Evolutionary conservation across 306 rosid genomes (phyloP).

Genomic region (Carpinus viminea): DNA sequence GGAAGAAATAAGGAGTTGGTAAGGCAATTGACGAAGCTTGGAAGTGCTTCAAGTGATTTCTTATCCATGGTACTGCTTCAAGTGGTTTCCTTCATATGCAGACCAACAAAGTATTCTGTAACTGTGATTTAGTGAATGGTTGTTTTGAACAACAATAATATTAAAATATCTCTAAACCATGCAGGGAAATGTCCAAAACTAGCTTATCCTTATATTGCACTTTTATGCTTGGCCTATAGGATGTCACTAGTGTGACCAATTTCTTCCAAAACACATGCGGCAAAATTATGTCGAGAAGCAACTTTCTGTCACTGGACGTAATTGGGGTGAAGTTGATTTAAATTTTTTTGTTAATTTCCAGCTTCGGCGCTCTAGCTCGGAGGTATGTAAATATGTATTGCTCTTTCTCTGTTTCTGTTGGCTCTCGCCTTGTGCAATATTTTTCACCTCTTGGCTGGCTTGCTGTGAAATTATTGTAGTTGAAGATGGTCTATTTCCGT

Average conservation of each 20-base stretch:
- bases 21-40: conserved; percentile 46
- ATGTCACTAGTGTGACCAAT: conserved; percentile 67
- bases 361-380: too few relatives aligned
- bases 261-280: conserved; percentile 82
- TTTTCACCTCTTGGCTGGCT: too few relatives aligned
- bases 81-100: too few relatives aligned
- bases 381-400: too few relatives aligned
- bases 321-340: conserved; percentile 97
- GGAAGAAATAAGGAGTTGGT: conserved; percentile 99
- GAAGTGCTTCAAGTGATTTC: neutral
- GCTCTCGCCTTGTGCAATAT: too few relatives aligned
- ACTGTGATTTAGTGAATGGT: neutral
- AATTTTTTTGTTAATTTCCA: too few relatives aligned
- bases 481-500: too few relatives aligned
- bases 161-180: neutral
- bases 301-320: conserved; percentile 97
- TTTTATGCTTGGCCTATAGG: conserved; percentile 47
- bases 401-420: too few relatives aligned
- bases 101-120: neutral
- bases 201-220: conserved; percentile 12
- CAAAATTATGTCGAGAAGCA: conserved; percentile 84
- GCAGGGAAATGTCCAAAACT: neutral
- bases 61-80: too few relatives aligned
- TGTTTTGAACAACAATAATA: neutral
- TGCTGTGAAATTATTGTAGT: too few relatives aligned